phyloP scores from a whole-genome alignment of 2,329 filamentous ascomycete species.

The Cercospora beticola region DNA sequence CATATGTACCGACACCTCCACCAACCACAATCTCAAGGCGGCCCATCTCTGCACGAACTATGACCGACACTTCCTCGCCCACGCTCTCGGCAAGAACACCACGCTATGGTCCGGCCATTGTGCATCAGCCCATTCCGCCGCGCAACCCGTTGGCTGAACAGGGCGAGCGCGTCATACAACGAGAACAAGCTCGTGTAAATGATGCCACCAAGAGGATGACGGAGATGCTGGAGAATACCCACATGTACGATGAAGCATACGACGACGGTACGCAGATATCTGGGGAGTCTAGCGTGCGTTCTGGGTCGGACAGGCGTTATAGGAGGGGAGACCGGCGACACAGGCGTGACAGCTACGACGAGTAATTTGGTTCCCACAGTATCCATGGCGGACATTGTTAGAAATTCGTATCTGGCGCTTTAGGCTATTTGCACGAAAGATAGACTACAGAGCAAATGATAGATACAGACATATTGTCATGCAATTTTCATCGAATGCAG shows the following conservation, averaged over 20 bases:
- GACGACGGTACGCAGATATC: not conserved
- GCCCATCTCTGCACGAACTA: constrained; percentile 12
- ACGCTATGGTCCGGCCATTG: constrained; percentile 10
- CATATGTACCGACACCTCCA: constrained; percentile 1
- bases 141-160: constrained; percentile 12
- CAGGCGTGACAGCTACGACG: not conserved
- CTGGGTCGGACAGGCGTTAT: not conserved
- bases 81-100: constrained; percentile 7
- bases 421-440: too few relatives aligned
- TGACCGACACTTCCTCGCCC: constrained; percentile 9
- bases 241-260: constrained; percentile 2
- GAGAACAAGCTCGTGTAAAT: constrained; percentile 12
- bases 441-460: too few relatives aligned
- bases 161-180: constrained; percentile 12
- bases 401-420: too few relatives aligned
- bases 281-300: not conserved
- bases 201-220: not conserved
- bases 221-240: not conserved
- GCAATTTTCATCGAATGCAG: too few relatives aligned
- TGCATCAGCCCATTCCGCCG: constrained; percentile 12
- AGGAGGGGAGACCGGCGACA: not conserved
- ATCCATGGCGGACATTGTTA: too few relatives aligned
- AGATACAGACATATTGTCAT: too few relatives aligned
- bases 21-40: not conserved
- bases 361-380: not conserved